A percentile compares a stretch with the other conserved stretches of the same genome.
Evolutionary conservation across 768 basidiomycete genomes (phyloP).

Genomic region (Rhodotorula taiwanensis): DNA sequence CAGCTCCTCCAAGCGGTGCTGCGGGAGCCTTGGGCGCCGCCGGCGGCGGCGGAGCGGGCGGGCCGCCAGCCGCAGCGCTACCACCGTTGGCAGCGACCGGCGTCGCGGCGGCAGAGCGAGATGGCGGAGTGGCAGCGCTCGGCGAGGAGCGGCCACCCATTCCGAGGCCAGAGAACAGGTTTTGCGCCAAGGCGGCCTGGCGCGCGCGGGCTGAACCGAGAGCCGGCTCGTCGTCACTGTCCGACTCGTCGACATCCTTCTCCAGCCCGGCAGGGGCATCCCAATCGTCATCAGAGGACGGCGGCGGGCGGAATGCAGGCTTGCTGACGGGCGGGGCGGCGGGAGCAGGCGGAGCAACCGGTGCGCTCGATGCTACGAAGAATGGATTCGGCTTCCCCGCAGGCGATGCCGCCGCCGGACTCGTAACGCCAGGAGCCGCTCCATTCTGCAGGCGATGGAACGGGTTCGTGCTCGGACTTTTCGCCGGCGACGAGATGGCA

Average conservation of each 20-base stretch:
- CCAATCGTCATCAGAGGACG: constrained; percentile 37
- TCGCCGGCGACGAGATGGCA: constrained; percentile 44
- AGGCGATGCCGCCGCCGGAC: constrained; percentile 47
- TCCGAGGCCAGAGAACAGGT: constrained; percentile 69
- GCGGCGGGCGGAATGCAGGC: constrained; percentile 42
- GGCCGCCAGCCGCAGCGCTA: constrained; percentile 21
- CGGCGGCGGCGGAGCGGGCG: constrained; percentile 39
- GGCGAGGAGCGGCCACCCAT: constrained; percentile 45
- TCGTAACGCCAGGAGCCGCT: constrained; percentile 38
- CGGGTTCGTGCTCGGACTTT: constrained; percentile 64
- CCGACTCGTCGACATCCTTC: constrained; percentile 29
- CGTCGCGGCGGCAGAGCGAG: constrained; percentile 37
- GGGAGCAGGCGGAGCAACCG: constrained; percentile 42
- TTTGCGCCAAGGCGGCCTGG: constrained; percentile 42
- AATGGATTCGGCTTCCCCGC: constrained; percentile 42
- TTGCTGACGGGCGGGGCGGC: constrained; percentile 39
- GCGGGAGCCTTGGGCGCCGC: constrained; percentile 41
- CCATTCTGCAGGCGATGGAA: constrained; percentile 58
- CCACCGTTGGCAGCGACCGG: constrained; percentile 17
- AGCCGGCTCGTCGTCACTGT: constrained; percentile 31
- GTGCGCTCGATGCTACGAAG: constrained; percentile 43
- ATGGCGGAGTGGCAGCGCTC: constrained; percentile 37
- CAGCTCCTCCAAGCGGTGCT: constrained; percentile 47
- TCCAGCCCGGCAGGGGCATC: constrained; percentile 33
- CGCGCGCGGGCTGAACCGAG: constrained; percentile 16